Evolutionary conservation across 495 filamentous ascomycete genomes (phyloP).

Genomic region (Amniculicola lignicola): DNA sequence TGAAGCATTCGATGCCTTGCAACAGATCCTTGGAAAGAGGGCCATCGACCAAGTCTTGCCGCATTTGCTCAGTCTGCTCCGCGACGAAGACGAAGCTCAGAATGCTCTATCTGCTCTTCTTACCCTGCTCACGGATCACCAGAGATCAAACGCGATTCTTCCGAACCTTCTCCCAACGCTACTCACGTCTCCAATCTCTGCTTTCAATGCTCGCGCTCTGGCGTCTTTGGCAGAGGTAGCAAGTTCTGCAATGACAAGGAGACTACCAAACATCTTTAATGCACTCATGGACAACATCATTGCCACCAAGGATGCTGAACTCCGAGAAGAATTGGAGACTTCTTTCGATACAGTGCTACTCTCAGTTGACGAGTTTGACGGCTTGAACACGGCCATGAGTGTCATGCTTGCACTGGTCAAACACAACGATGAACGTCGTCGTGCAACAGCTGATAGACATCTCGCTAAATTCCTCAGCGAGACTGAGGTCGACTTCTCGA

Average conservation of each 20-base stretch:
- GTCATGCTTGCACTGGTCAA: constrained; percentile 83
- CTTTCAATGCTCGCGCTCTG: constrained; percentile 90
- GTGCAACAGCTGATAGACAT: constrained; percentile 71
- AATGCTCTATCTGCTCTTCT: constrained; percentile 89
- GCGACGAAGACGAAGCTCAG: constrained; percentile 79
- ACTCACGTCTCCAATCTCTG: constrained; percentile 80
- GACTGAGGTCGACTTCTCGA: constrained; percentile 80
- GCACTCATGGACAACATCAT: constrained; percentile 90
- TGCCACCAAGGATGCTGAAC: constrained; percentile 67
- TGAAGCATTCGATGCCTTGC: constrained; percentile 92
- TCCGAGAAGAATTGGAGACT: constrained; percentile 66
- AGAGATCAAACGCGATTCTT: constrained; percentile 90
- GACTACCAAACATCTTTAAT: constrained; percentile 84
- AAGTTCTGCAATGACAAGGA: constrained; percentile 79
- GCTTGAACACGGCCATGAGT: constrained; percentile 90
- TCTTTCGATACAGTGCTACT: constrained; percentile 85
- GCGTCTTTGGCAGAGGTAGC: constrained; percentile 92
- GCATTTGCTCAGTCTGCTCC: constrained; percentile 80
- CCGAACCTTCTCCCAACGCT: constrained; percentile 93
- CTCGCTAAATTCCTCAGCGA: constrained; percentile 84
- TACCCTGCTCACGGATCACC: constrained; percentile 88
- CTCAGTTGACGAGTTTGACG: constrained; percentile 94
- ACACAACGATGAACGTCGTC: constrained; percentile 84
- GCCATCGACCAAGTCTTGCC: constrained; percentile 93
- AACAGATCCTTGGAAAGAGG: constrained; percentile 88